Evolutionary conservation across 1,139 yeast species (phyloP).

Genomic region (Saccharomyces hybrid): DNA sequence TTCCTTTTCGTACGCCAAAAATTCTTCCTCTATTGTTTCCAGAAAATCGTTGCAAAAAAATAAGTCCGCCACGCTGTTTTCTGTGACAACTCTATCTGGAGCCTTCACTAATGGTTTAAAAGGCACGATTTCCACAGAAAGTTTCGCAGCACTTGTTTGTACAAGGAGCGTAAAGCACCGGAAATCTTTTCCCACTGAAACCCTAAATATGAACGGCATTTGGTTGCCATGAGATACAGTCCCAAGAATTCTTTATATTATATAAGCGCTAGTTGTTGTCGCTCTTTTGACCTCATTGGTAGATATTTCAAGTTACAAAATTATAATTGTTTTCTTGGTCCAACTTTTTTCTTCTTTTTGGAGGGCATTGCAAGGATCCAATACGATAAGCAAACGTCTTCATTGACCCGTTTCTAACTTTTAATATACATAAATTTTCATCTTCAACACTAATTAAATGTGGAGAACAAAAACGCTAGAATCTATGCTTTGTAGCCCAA

Average conservation of each 20-base stretch:
- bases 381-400: neutral
- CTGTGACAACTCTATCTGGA: neutral
- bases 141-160: neutral
- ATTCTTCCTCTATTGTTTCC: neutral
- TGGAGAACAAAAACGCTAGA: neutral
- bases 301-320: neutral
- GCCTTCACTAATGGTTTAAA: neutral
- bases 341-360: neutral
- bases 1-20: slow-evolving; percentile 1
- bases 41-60: neutral
- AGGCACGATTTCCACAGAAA: neutral
- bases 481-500: neutral
- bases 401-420: neutral
- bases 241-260: neutral
- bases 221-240: slow-evolving; percentile 1
- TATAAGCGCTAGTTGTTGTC: neutral
- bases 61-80: neutral
- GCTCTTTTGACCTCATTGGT: neutral
- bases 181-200: neutral
- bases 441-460: neutral
- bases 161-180: slow-evolving; percentile 1
- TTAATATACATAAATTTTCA: neutral
- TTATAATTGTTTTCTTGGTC: neutral
- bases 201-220: neutral
- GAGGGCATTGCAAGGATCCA: neutral